These are phyloP conservation scores for Coemansia sp. DNA, from an alignment of 192 early-diverging fungal species.

Conservation along the genomic window DNA sequence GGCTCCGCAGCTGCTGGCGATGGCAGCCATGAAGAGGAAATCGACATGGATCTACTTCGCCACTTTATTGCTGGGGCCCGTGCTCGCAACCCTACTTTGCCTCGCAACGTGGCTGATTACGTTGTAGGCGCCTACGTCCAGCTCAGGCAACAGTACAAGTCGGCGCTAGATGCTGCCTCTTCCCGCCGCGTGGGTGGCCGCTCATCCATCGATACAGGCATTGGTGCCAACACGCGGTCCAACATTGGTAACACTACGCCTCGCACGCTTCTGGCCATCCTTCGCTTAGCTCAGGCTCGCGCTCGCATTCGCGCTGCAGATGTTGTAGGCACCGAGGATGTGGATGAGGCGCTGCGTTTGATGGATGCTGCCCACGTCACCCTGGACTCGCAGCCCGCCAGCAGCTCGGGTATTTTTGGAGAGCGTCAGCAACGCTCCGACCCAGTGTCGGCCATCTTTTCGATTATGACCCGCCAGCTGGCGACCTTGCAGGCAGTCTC, in stretches of 20 bases:
- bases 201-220: constrained; percentile 21
- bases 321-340: constrained; percentile 65
- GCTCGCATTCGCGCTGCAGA: constrained; percentile 73
- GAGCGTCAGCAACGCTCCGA: constrained; percentile 40
- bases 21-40: constrained; percentile 28
- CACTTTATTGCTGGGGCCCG: constrained; percentile 86
- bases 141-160: constrained; percentile 62
- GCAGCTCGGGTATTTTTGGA: constrained; percentile 15
- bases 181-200: constrained; percentile 9
- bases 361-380: constrained; percentile 89
- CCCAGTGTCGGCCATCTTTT: constrained; percentile 66
- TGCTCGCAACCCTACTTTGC: constrained; percentile 66
- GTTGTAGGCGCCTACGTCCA: constrained; percentile 84
- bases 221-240: constrained; percentile 6
- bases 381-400: constrained; percentile 54
- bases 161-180: constrained; percentile 5
- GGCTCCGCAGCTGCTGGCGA: constrained; percentile 1
- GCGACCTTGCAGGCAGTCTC: constrained; percentile 54
- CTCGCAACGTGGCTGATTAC: constrained; percentile 73
- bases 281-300: constrained; percentile 78
- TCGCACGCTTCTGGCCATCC: constrained; percentile 81
- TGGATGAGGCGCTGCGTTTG: constrained; percentile 83
- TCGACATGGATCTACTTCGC: constrained; percentile 76
- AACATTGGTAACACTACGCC: constrained; percentile 46
- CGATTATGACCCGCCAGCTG: constrained; percentile 71